Percentiles rank a stretch among this genome's conserved stretches.
Evolutionary conservation across 2,329 filamentous ascomycete genomes (phyloP).

Genomic region (Colletotrichum chrysophilum): DNA sequence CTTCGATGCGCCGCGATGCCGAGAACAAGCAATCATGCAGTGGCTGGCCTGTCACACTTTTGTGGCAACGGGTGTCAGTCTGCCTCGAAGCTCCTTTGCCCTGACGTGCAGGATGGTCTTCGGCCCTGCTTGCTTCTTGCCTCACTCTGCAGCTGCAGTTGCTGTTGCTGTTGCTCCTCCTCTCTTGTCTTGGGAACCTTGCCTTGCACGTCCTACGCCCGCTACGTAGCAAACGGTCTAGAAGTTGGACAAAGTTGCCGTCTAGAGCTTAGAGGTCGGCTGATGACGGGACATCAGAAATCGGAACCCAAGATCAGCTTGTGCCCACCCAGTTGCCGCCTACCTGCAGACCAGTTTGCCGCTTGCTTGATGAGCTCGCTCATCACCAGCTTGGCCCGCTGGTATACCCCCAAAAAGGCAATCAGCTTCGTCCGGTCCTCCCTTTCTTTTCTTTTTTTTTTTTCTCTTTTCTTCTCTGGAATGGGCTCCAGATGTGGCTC

Average conservation of each 20-base stretch:
- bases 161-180: background rate
- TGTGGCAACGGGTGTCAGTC: background rate
- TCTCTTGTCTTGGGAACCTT: background rate
- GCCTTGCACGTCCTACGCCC: background rate
- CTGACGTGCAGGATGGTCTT: background rate
- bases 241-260: background rate
- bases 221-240: background rate
- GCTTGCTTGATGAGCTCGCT: background rate
- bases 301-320: background rate
- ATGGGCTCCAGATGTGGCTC: background rate
- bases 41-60: background rate
- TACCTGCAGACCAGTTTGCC: background rate
- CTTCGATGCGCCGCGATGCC: background rate
- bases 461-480: background rate
- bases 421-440: background rate
- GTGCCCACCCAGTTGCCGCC: background rate
- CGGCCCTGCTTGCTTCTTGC: background rate
- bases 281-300: background rate
- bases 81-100: background rate
- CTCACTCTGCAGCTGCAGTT: background rate
- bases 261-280: background rate
- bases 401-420: background rate
- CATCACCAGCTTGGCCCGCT: background rate
- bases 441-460: background rate
- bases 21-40: background rate